Evolutionary conservation across 805 yeast genomes (phyloP).

Genomic region (Yarrowia phangngaensis): DNA sequence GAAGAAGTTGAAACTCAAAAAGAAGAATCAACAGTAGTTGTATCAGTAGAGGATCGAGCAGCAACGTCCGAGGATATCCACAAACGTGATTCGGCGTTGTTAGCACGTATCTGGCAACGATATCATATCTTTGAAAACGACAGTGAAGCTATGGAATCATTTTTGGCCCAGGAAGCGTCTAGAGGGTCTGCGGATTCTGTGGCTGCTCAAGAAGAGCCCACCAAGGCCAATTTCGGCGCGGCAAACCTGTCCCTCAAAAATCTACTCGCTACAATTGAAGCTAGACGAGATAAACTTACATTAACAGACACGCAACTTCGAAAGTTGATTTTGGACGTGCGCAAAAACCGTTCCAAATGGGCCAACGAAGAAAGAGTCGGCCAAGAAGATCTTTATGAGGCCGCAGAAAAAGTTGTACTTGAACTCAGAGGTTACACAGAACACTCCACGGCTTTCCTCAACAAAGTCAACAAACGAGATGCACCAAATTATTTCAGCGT

Average conservation of each 20-base stretch:
- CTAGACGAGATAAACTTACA: slow-evolving; percentile 64
- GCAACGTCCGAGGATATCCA: slow-evolving; percentile 28
- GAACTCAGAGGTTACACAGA: slow-evolving; percentile 91
- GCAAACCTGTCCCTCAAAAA: slow-evolving; percentile 77
- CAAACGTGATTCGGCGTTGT: slow-evolving; percentile 29
- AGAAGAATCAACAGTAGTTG: slow-evolving; percentile 27
- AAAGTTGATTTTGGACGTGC: slow-evolving; percentile 81
- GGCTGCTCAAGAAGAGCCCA: slow-evolving; percentile 21
- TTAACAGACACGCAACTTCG: slow-evolving; percentile 80
- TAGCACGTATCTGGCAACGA: slow-evolving; percentile 49
- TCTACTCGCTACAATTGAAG: slow-evolving; percentile 71
- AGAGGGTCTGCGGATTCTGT: slow-evolving; percentile 29
- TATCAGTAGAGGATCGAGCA: slow-evolving; percentile 18
- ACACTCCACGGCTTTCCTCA: slow-evolving; percentile 92
- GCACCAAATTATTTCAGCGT: slow-evolving; percentile 94
- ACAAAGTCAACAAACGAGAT: slow-evolving; percentile 94
- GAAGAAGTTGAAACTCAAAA: slow-evolving; percentile 30
- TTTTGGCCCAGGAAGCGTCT: slow-evolving; percentile 65
- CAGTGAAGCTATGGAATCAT: slow-evolving; percentile 67
- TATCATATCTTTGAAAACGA: slow-evolving; percentile 69
- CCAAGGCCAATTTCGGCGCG: slow-evolving; percentile 55
- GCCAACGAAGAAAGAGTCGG: slow-evolving; percentile 93
- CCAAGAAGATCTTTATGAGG: slow-evolving; percentile 95
- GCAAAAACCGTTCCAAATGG: slow-evolving; percentile 96
- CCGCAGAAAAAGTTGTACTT: slow-evolving; percentile 89